Evolutionary conservation across 352 stramenopile species (phyloP), one percentile per base, ranked within the genome.

Genomic region (Chrysophaeum taylorii): DNA sequence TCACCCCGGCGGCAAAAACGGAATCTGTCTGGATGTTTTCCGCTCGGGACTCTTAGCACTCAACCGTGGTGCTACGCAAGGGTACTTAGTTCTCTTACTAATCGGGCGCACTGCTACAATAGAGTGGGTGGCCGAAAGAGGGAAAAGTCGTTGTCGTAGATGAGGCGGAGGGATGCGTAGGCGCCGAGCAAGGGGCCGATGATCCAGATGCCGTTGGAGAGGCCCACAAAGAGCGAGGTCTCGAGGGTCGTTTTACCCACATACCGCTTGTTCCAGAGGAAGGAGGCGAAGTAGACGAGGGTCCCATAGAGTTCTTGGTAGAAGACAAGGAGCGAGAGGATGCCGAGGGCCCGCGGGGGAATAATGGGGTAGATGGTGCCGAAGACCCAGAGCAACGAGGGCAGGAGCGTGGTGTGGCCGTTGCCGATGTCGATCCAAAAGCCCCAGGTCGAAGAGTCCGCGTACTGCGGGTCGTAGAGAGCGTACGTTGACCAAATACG

Each of bases 341-440:
- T 70, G 18, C 74, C 76, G 5, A 77, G 68, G 14, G 75, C 42
- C 42, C 75, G 60, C n/a, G 66, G 2, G 21, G 42, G 66, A 31
- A 70, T 31, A 31, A 48, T n/a, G 63, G 35, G 0, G 33, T 50
- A 27, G n/a, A 45, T 67, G 63, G 72, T 74, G 61, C 61, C 70
- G 25, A 72, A 2, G 35, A 36, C 29, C n/a, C 76, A 69, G 35
- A 82, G 66, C 29, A 81, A 12, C 23, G 69, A 72, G 18, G 77
- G 77, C 27, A 76, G 18, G 23, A 82, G 68, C 23, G 76, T 79
- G 33, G 73, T 72, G 53, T 79, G 75, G 9, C 77, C 77, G 63
- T 82, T 82, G 50, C 72, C 70, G 38, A 76, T 63, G 75, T 82
- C 77, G 48, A 82, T 77, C 45, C 62, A 74, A 64, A 73, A 82